Evolutionary conservation across 2,329 filamentous ascomycete species (phyloP).

Genomic region (Fusarium luffae): DNA sequence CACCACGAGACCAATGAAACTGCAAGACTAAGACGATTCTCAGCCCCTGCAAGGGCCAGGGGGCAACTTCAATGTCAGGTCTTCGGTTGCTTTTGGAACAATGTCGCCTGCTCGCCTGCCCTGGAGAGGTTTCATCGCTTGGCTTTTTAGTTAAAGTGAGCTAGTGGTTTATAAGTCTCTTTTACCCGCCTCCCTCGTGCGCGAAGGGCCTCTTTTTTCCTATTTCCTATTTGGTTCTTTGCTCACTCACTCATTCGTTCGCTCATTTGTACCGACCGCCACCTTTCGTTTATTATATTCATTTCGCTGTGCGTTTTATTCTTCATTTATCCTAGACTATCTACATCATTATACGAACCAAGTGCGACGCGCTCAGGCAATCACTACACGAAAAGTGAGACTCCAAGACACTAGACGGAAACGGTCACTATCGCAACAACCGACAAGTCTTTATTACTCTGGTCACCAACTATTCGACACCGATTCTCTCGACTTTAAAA

Average conservation of each 20-base stretch:
- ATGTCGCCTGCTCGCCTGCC: slow-evolving; percentile 6
- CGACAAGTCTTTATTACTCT: background rate
- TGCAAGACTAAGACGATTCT: slow-evolving; percentile 6
- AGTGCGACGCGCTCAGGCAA: background rate
- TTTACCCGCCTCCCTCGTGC: slow-evolving; percentile 1
- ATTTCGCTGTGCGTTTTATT: slow-evolving; percentile 17
- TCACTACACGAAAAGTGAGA: background rate
- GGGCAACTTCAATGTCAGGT: slow-evolving; percentile 11
- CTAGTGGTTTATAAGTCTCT: slow-evolving; percentile 23
- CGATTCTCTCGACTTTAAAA: background rate
- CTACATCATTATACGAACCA: background rate
- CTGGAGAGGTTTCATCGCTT: slow-evolving; percentile 13
- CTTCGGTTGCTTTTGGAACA: slow-evolving; percentile 5
- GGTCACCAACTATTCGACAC: background rate
- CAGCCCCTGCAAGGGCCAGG: slow-evolving; percentile 24
- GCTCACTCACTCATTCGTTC: slow-evolving; percentile 14
- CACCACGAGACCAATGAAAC: slow-evolving; percentile 21
- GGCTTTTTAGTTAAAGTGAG: slow-evolving; percentile 9
- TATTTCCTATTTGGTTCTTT: slow-evolving; percentile 1
- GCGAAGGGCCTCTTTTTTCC: slow-evolving; percentile 2
- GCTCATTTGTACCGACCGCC: background rate
- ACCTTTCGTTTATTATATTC: slow-evolving; percentile 1
- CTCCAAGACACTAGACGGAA: background rate
- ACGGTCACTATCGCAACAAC: background rate
- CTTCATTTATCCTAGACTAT: background rate